Conservation (phyloP, 2,329 filamentous ascomycete genomes). For the Apiospora phragmitis region DNA sequence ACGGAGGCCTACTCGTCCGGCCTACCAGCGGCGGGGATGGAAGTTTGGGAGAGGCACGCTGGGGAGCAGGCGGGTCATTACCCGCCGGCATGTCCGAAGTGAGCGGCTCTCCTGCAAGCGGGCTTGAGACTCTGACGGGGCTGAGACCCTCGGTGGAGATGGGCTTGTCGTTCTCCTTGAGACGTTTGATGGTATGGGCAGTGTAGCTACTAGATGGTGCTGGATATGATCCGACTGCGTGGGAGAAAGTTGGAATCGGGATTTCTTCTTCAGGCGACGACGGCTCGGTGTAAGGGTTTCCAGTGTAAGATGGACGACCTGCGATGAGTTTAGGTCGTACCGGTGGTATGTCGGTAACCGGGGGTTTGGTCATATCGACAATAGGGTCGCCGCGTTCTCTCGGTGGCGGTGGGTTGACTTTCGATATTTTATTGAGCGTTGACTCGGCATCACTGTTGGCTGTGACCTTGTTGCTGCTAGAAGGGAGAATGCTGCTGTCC, state of each 20-base stretch:
- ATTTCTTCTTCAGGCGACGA: conserved; percentile 26
- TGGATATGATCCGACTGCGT: conserved; percentile 24
- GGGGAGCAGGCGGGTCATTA: neutral
- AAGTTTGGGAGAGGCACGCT: neutral
- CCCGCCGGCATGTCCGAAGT: neutral
- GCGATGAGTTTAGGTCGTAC: conserved; percentile 31
- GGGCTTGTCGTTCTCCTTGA: conserved; percentile 28
- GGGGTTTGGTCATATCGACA: neutral
- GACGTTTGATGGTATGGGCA: conserved; percentile 32
- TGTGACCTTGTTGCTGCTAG: conserved; percentile 30
- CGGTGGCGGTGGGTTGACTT: conserved; percentile 34
- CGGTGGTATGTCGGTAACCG: neutral
- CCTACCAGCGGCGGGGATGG: neutral
- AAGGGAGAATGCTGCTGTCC: conserved; percentile 19
- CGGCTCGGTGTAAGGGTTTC: conserved; percentile 28
- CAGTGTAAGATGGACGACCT: conserved; percentile 36
- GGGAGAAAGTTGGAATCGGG: conserved; percentile 30
- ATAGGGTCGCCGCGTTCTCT: conserved; percentile 23
- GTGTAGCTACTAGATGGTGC: conserved; percentile 34
- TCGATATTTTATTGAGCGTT: conserved; percentile 43
- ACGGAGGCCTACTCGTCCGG: conserved; percentile 20
- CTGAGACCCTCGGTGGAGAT: conserved; percentile 29
- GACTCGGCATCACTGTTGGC: conserved; percentile 43
- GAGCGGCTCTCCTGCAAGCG: conserved; percentile 22
- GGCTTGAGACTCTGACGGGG: conserved; percentile 29